phyloP scores from a whole-genome alignment of 1,139 yeast genomes.

The Trichomonascaceae sp. region DNA sequence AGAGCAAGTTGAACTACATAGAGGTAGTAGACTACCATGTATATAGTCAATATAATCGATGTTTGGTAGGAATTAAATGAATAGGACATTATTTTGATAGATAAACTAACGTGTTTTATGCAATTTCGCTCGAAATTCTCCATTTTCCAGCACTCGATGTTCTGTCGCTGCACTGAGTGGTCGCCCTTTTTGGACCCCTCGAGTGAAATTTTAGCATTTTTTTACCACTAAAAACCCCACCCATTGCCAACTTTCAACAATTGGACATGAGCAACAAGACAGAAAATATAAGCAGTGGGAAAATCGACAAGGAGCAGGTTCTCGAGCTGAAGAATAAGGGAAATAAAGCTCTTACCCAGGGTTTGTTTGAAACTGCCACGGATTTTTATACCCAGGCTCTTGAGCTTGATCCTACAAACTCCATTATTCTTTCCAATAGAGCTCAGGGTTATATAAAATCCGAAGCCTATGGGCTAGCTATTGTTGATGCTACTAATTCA shows the following conservation, averaged over 20 bases:
- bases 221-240: neutral
- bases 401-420: slow-evolving; percentile 55
- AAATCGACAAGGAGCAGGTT: slow-evolving; percentile 13
- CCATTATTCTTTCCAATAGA: slow-evolving; percentile 76
- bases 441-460: slow-evolving; percentile 85
- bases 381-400: slow-evolving; percentile 75
- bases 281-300: neutral
- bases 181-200: too few species aligned
- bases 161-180: too few species aligned
- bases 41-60: neutral
- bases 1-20: slow-evolving; percentile 13
- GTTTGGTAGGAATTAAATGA: neutral
- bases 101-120: neutral
- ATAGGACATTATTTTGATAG: too few species aligned
- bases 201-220: neutral
- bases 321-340: slow-evolving; percentile 55
- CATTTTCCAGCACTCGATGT: too few species aligned
- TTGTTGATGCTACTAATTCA: slow-evolving; percentile 69
- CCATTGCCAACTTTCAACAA: neutral
- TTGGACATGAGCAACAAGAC: neutral
- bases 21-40: neutral
- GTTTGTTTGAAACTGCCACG: slow-evolving; percentile 61
- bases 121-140: too few species aligned
- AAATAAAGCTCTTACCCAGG: slow-evolving; percentile 59
- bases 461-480: slow-evolving; percentile 82